Evolutionary conservation across 306 rosid species (phyloP).

Genomic region (Cyamopsis tetragonoloba): DNA sequence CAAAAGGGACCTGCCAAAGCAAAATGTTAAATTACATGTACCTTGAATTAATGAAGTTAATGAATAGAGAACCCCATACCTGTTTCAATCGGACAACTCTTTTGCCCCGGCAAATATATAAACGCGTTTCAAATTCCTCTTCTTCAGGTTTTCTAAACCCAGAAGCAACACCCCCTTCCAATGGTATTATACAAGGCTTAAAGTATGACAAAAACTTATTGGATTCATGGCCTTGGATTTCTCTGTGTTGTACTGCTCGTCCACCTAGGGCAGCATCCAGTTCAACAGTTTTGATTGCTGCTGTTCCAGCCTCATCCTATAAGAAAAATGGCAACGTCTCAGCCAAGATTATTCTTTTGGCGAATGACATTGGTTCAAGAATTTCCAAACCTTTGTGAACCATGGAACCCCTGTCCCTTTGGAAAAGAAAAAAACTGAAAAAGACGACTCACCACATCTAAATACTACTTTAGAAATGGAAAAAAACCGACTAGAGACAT

Average conservation of each 20-base stretch:
- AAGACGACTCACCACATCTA: constrained; percentile 7
- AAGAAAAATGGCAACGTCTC: constrained; percentile 19
- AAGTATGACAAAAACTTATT: constrained; percentile 92
- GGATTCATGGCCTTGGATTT: constrained; percentile 92
- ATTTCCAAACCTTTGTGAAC: constrained; percentile 6
- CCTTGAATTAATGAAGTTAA: constrained; percentile 15
- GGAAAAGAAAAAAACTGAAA: constrained; percentile 5
- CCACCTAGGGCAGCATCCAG: constrained; percentile 93
- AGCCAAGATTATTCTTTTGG: constrained; percentile 15
- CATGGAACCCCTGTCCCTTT: not conserved
- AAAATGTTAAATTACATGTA: constrained; percentile 28
- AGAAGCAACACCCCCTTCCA: constrained; percentile 92
- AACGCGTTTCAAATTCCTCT: constrained; percentile 73
- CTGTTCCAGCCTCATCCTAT: constrained; percentile 99
- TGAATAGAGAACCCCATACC: constrained; percentile 41
- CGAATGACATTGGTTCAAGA: not conserved
- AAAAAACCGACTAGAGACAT: not conserved
- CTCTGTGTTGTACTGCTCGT: constrained; percentile 94
- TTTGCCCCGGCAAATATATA: constrained; percentile 86
- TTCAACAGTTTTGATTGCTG: constrained; percentile 92
- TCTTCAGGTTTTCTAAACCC: constrained; percentile 78
- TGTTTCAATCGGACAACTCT: constrained; percentile 91
- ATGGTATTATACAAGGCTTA: constrained; percentile 90
- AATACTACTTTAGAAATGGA: not conserved
- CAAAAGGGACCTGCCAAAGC: constrained; percentile 79